Percentiles rank a stretch among this genome's conserved stretches.
phyloP scores from a whole-genome alignment of 495 filamentous ascomycete genomes.

The Neurospora sp. region DNA sequence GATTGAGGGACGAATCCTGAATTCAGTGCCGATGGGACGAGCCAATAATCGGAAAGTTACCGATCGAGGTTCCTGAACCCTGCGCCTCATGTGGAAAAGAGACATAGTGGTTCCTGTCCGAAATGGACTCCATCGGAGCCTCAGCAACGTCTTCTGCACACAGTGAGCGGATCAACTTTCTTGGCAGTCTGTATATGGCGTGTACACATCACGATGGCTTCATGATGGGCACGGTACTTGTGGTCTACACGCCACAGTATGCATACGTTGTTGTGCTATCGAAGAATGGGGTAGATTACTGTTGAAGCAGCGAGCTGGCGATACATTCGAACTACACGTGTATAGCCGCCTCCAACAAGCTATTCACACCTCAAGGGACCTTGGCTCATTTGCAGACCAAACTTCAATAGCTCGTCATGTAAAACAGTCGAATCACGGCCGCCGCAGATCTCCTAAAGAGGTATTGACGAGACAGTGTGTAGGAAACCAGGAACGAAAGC shows the following conservation, averaged over 20 bases:
- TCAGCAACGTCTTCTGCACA: not conserved
- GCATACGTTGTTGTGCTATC: not conserved
- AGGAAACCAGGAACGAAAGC: not conserved
- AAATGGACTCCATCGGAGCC: not conserved
- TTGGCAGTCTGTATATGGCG: not conserved
- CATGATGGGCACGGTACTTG: not conserved
- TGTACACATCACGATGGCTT: not conserved
- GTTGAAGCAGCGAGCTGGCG: not conserved
- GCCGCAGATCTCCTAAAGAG: not conserved
- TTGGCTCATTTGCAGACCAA: not conserved
- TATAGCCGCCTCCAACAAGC: not conserved
- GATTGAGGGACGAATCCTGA: not conserved
- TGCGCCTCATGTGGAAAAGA: slow-evolving; percentile 1
- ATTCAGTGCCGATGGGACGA: slow-evolving; percentile 5
- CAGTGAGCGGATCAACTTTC: not conserved
- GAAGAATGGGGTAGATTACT: not conserved
- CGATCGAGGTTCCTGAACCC: slow-evolving; percentile 13
- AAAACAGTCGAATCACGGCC: not conserved
- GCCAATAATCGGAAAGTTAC: slow-evolving; percentile 16
- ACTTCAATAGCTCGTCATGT: not conserved
- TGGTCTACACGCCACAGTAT: not conserved
- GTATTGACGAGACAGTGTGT: not conserved
- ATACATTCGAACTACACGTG: not conserved
- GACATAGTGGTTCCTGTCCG: not conserved
- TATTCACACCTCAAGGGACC: not conserved